phyloP scores from a whole-genome alignment of 202 grass and related monocot species.

The Setaria viridis region DNA sequence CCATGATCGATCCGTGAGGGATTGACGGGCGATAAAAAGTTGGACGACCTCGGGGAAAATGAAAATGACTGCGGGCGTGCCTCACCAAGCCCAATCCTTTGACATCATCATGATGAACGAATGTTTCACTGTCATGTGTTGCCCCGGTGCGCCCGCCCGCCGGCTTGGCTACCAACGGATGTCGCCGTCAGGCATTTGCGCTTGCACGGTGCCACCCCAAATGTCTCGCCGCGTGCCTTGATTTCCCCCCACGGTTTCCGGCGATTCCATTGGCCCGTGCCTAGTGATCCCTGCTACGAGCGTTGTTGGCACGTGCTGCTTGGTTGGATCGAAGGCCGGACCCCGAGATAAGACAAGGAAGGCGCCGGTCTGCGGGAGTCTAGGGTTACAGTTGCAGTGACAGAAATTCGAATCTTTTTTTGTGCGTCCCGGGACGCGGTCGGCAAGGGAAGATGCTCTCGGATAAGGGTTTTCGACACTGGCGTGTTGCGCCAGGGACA shows the following conservation, averaged over 20 bases:
- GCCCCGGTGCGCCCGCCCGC: neutral
- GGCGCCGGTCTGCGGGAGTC: neutral
- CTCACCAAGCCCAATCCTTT: neutral
- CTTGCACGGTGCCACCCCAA: too few relatives aligned
- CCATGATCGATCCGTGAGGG: neutral
- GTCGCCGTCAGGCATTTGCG: neutral
- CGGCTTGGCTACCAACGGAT: neutral
- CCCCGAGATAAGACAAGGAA: neutral
- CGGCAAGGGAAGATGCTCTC: too few relatives aligned
- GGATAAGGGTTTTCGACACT: neutral
- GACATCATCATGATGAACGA: neutral
- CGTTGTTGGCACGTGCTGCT: neutral
- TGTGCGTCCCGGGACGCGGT: too few relatives aligned
- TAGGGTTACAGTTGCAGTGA: too few relatives aligned
- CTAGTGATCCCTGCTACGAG: neutral
- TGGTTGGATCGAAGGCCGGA: neutral
- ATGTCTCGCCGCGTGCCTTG: neutral
- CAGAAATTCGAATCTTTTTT: neutral
- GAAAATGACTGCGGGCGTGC: neutral
- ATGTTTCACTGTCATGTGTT: neutral
- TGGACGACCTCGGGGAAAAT: neutral
- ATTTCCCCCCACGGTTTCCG: neutral
- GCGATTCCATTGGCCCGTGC: neutral
- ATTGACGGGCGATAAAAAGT: neutral
- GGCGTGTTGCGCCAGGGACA: neutral